These are phyloP conservation scores for Houttuynia cordata DNA, from an alignment of 164 flowering plant species.

Conservation along the genomic window DNA sequence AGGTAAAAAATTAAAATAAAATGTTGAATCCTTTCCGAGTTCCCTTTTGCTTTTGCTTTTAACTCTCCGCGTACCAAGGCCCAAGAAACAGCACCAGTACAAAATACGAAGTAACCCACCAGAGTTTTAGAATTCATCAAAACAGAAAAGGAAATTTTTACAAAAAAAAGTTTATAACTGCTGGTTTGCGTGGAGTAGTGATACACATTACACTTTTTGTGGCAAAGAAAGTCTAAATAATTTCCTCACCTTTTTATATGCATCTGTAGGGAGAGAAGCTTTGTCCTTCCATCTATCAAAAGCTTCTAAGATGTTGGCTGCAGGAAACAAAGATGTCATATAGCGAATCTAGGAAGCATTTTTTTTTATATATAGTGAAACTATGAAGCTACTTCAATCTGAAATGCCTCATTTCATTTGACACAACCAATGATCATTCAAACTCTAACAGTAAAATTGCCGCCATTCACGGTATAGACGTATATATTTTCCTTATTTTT, in stretches of 20 bases:
- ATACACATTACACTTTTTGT: neutral
- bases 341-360: neutral
- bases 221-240: neutral
- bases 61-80: no score
- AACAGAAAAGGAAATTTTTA: no score
- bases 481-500: no score
- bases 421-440: neutral
- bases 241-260: slow-evolving; percentile 59
- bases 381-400: neutral
- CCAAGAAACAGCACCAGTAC: no score
- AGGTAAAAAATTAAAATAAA: no score
- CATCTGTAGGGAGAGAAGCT: slow-evolving; percentile 58
- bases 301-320: slow-evolving; percentile 74
- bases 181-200: no score
- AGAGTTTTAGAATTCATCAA: no score
- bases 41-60: no score
- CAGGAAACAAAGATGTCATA: slow-evolving; percentile 2
- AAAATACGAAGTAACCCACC: no score
- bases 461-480: neutral
- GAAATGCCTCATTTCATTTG: neutral
- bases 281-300: slow-evolving; percentile 62
- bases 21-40: no score
- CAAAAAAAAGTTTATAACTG: no score
- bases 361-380: no score
- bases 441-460: neutral